Conservation (phyloP, 2,329 filamentous ascomycete genomes). For the Fusarium begoniae region DNA sequence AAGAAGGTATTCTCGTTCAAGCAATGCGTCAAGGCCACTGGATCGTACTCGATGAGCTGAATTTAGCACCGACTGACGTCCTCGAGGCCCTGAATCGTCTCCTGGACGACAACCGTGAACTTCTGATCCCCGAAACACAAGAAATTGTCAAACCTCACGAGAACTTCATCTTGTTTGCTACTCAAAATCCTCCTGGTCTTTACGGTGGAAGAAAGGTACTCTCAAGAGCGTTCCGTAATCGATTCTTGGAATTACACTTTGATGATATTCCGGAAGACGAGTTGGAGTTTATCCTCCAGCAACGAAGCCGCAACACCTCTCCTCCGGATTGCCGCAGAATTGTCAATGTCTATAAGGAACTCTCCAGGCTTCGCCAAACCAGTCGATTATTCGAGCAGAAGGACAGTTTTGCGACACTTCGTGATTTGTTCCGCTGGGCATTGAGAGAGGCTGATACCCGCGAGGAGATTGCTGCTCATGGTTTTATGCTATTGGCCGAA, state of each 20-base stretch:
- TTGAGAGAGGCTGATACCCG: slow-evolving; percentile 83
- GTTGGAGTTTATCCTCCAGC: slow-evolving; percentile 88
- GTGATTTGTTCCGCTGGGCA: slow-evolving; percentile 97
- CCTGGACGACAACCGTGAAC: slow-evolving; percentile 93
- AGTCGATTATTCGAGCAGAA: slow-evolving; percentile 95
- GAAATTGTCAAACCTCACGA: slow-evolving; percentile 91
- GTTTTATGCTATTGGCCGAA: slow-evolving; percentile 96
- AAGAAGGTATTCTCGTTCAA: slow-evolving; percentile 92
- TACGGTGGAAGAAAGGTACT: slow-evolving; percentile 95
- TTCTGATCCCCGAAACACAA: slow-evolving; percentile 96
- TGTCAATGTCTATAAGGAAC: slow-evolving; percentile 91
- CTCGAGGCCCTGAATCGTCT: slow-evolving; percentile 95
- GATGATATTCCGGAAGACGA: slow-evolving; percentile 98
- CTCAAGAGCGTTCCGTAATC: slow-evolving; percentile 93
- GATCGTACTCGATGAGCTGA: slow-evolving; percentile 98
- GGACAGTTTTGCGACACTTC: slow-evolving; percentile 93
- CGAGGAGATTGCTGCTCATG: slow-evolving; percentile 89
- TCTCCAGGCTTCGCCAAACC: slow-evolving; percentile 89
- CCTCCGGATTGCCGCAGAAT: slow-evolving; percentile 92
- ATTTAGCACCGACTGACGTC: slow-evolving; percentile 95
- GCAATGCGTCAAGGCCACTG: slow-evolving; percentile 93
- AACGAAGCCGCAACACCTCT: slow-evolving; percentile 84
- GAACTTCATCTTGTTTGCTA: slow-evolving; percentile 98
- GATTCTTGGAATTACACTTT: slow-evolving; percentile 96
- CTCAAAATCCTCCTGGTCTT: slow-evolving; percentile 93